Conservation (phyloP, 2,329 filamentous ascomycete genomes). For the Neobulgaria alba region DNA sequence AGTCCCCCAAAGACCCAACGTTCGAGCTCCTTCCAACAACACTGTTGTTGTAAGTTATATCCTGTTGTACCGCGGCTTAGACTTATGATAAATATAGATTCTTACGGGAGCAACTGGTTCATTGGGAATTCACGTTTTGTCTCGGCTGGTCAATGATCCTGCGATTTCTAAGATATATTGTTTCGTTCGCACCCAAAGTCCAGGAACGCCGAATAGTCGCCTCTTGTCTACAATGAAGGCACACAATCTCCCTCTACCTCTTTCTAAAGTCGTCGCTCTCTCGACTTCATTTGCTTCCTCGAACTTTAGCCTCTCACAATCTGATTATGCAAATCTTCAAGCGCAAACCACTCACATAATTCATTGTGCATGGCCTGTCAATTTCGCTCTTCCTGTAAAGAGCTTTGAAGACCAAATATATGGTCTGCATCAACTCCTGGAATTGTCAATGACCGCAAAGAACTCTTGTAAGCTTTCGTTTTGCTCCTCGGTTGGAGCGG, state of each 20-base stretch:
- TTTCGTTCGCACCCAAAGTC: constrained; percentile 37
- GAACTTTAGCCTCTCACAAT: constrained; percentile 31
- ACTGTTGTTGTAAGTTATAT: constrained; percentile 5
- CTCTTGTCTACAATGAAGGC: constrained; percentile 25
- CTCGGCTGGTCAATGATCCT: constrained; percentile 48
- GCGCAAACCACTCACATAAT: constrained; percentile 36
- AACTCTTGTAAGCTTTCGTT: constrained; percentile 29
- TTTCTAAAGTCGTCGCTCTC: constrained; percentile 32
- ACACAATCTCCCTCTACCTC: constrained; percentile 30
- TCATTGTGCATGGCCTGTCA: constrained; percentile 46
- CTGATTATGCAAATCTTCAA: constrained; percentile 24
- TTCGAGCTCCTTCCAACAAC: constrained; percentile 2
- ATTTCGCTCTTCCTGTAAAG: constrained; percentile 44
- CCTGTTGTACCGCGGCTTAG: neutral
- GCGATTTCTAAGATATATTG: constrained; percentile 45
- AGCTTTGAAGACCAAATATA: constrained; percentile 37
- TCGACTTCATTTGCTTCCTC: constrained; percentile 31
- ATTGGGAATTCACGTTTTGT: constrained; percentile 51
- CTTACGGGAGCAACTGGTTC: constrained; percentile 60
- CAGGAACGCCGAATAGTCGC: constrained; percentile 9
- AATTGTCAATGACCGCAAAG: constrained; percentile 21
- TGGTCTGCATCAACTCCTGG: constrained; percentile 34
- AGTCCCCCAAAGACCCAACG: constrained; percentile 7
- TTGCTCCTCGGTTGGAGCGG: constrained; percentile 32
- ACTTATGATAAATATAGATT: constrained; percentile 26